These are phyloP conservation scores for Colletotrichum caudatum DNA, from an alignment of 2,329 filamentous ascomycete species.

Conservation along the genomic window DNA sequence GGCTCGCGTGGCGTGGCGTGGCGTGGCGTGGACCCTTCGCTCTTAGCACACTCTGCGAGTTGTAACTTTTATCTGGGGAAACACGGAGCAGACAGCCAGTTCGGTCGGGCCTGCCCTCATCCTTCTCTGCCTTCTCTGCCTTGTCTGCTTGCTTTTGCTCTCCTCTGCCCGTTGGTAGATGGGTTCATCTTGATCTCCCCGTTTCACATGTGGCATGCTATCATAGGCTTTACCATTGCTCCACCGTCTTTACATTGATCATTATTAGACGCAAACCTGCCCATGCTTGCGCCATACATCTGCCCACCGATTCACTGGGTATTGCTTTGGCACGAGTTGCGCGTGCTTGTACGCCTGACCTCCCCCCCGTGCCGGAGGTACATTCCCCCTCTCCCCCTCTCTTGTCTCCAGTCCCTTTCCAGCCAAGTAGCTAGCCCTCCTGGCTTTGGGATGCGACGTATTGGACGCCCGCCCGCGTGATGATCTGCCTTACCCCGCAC, in stretches of 20 bases:
- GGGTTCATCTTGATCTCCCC: neutral
- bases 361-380: neutral
- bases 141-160: neutral
- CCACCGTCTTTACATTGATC: neutral
- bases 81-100: conserved; percentile 5
- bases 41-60: neutral
- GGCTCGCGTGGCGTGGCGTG: conserved; percentile 27
- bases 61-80: neutral
- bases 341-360: conserved; percentile 7
- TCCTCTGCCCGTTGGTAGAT: neutral
- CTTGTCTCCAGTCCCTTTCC: neutral
- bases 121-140: neutral
- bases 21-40: conserved; percentile 5
- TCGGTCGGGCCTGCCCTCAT: neutral
- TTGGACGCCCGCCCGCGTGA: conserved; percentile 41
- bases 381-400: neutral
- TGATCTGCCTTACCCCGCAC: conserved; percentile 43
- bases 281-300: conserved; percentile 38
- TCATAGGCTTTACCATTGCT: neutral
- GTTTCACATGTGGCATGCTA: conserved; percentile 5
- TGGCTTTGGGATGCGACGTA: conserved; percentile 21
- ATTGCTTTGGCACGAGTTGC: neutral
- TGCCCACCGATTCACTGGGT: conserved; percentile 24
- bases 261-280: neutral
- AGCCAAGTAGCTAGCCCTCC: neutral